Base-by-base conservation (phyloP, 495 filamentous ascomycete genomes). In the Xylaria intraflava region DNA sequence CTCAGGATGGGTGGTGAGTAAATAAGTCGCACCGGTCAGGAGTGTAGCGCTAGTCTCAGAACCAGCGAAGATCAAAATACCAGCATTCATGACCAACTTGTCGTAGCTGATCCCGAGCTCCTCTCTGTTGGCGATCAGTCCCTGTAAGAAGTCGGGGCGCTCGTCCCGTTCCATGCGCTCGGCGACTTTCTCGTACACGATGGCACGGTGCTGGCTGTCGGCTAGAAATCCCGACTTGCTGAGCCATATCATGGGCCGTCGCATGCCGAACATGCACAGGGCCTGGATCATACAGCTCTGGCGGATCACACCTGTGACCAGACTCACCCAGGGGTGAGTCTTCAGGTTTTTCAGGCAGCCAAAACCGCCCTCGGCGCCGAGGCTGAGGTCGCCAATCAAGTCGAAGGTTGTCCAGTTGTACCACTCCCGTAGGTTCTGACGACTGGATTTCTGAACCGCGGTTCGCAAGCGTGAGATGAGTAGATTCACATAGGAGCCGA, bases 11-110 rank as follows among this genome's bases (percentile, higher is more conserved):
- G 58, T 70, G 6, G 75, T 60, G 1, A 82, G 68, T 26, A 72
- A 69, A 43, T 72, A 83, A 0, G 73, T 67, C 2, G 64, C 58
- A 2, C 69, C 72, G 3, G 65, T 63, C 14, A 84, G 60, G 24
- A 72, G 43, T 0, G 78, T 77, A 6, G 80, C 77, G 0, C 77
- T 76, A 1, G 80, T 81, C 51, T 83, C 80, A 0, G 71, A 74
- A 1, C 77, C 77, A 11, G 66, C 77, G 11, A 74, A 62, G n/a
- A 76, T 69, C 16, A 62, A 50, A 8, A 53, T 55, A 35, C 48
- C 48, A 10, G 60, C 51, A 12, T 56, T 64, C 27, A 68, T 46
- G 6, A 60, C 30, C 5, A 53, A 39, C 66, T 58, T 51, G 65
- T 17, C 27, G 20, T 39, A 14, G 9, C 12, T 38, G 14, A 50